A percentile compares a stretch with the other conserved stretches of the same genome.
These are phyloP conservation scores for Neofusicoccum kwambonambiense DNA, from an alignment of 2,329 filamentous ascomycete species.

Conservation along the genomic window DNA sequence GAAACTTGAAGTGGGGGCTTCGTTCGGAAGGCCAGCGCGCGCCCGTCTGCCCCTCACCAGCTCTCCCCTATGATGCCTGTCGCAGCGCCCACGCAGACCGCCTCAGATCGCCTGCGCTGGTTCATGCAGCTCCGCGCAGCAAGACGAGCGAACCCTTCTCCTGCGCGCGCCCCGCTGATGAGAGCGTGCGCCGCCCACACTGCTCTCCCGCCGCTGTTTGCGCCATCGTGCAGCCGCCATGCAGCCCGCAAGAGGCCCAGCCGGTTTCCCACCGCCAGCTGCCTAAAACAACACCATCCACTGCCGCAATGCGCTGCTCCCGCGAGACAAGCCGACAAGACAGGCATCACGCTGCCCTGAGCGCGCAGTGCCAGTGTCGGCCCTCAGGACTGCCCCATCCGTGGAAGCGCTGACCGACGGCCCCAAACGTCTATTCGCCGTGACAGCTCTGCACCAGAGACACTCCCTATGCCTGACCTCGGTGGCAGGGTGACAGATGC, in stretches of 20 bases:
- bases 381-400: neutral
- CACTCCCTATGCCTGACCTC: neutral
- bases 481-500: neutral
- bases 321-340: neutral
- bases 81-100: conserved; percentile 9
- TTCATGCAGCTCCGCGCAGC: conserved; percentile 12
- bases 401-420: neutral
- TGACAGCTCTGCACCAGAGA: neutral
- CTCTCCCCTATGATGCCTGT: conserved; percentile 1
- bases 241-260: neutral
- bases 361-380: neutral
- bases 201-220: conserved; percentile 25
- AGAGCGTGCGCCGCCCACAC: neutral
- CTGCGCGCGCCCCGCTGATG: neutral
- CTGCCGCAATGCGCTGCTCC: neutral
- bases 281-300: neutral
- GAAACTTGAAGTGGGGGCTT: conserved; percentile 17
- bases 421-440: neutral
- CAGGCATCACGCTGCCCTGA: neutral
- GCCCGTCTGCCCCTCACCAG: conserved; percentile 17
- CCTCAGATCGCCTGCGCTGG: conserved; percentile 18
- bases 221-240: conserved; percentile 27
- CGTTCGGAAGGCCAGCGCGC: conserved; percentile 10
- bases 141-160: neutral
- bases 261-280: neutral